These are phyloP conservation scores for Mrakia gelida DNA, from an alignment of 768 basidiomycete genomes.

Conservation along the genomic window DNA sequence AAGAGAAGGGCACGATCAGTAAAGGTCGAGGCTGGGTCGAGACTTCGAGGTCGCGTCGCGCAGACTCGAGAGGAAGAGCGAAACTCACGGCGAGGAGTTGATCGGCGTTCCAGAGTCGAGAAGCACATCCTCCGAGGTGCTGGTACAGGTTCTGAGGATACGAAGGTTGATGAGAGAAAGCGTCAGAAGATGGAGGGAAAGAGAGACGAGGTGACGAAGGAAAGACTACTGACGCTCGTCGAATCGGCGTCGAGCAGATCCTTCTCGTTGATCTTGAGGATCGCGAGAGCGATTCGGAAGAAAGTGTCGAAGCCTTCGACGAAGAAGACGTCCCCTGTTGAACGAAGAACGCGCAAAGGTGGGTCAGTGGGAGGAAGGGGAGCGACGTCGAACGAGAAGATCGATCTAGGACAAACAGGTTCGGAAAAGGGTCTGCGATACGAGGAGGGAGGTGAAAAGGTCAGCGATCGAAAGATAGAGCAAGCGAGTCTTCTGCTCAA, in stretches of 20 bases:
- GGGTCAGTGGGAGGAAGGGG: neutral
- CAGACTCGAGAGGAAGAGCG: too few relatives aligned
- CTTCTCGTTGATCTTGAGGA: constrained; percentile 74
- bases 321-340: constrained; percentile 58
- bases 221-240: constrained; percentile 48
- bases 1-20: neutral
- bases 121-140: constrained; percentile 80
- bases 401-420: constrained; percentile 53
- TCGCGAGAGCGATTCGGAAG: constrained; percentile 82
- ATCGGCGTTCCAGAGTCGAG: constrained; percentile 89
- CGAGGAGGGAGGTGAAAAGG: neutral
- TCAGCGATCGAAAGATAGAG: too few relatives aligned
- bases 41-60: too few relatives aligned
- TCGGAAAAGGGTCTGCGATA: constrained; percentile 76
- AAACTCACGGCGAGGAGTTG: constrained; percentile 78
- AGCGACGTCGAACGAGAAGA: too few relatives aligned
- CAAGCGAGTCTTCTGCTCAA: too few relatives aligned
- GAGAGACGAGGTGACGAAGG: neutral
- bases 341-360: neutral
- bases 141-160: constrained; percentile 62
- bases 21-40: too few relatives aligned
- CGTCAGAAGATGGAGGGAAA: neutral
- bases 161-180: neutral
- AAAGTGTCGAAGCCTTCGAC: constrained; percentile 87
- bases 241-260: constrained; percentile 80